Conservation (phyloP, 176 grass and related monocot genomes). For the Tuctoria greenei region DNA sequence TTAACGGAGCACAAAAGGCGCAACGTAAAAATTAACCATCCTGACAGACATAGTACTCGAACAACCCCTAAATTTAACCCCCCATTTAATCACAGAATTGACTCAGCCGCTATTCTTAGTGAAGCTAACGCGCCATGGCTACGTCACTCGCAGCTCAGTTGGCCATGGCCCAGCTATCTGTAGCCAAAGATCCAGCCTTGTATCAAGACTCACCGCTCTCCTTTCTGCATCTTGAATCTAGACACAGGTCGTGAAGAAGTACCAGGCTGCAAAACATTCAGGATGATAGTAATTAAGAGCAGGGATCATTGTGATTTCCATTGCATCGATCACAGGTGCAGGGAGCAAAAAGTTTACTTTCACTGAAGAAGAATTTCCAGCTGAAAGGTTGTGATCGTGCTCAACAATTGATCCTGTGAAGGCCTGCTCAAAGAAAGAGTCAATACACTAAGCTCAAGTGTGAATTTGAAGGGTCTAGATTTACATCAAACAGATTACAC, state of each 20-base stretch:
- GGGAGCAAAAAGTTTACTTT: conserved; percentile 40
- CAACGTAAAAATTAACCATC: not conserved
- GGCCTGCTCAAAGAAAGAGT: conserved; percentile 36
- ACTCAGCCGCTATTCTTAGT: not conserved
- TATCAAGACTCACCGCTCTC: conserved; percentile 42
- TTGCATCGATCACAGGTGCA: not conserved
- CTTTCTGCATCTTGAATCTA: conserved; percentile 93
- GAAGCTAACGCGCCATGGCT: not conserved
- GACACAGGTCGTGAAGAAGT: conserved; percentile 72
- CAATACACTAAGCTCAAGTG: conserved; percentile 8
- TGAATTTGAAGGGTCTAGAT: conserved; percentile 7
- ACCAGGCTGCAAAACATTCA: conserved; percentile 49
- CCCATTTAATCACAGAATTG: not conserved
- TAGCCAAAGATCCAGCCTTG: not conserved
- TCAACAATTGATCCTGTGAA: conserved; percentile 86
- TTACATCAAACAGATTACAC: conserved; percentile 12
- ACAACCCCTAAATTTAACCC: not conserved
- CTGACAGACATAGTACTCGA: not conserved
- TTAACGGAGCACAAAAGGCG: not conserved
- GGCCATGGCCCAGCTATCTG: not conserved
- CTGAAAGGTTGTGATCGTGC: conserved; percentile 53
- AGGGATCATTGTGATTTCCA: not conserved
- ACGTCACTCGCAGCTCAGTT: not conserved
- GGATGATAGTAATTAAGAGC: conserved; percentile 1
- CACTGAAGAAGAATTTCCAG: conserved; percentile 19